Percentiles rank a stretch among this genome's conserved stretches.
Evolutionary conservation across 306 rosid genomes (phyloP).

Genomic region (Adenanthera pavonina): DNA sequence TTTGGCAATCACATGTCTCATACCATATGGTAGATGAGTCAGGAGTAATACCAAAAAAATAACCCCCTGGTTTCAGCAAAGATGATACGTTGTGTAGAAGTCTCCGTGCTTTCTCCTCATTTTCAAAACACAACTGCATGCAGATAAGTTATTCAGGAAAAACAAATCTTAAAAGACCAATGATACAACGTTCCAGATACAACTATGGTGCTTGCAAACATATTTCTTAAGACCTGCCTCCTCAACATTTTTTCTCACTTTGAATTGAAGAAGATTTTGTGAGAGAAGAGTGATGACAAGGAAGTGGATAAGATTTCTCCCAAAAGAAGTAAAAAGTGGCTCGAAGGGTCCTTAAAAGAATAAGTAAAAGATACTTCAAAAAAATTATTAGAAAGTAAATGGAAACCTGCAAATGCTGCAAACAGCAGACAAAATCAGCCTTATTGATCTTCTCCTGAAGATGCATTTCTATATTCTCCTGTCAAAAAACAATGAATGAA

Average conservation of each 20-base stretch:
- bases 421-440: constrained; percentile 90
- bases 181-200: not conserved
- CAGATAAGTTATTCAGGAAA: constrained; percentile 36
- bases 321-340: not conserved
- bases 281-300: not conserved
- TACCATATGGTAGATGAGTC: constrained; percentile 99
- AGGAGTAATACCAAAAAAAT: constrained; percentile 96
- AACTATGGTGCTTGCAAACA: not conserved
- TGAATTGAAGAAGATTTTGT: not conserved
- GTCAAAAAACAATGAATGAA: constrained; percentile 25
- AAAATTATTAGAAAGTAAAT: constrained; percentile 1
- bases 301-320: not conserved
- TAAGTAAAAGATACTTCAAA: not conserved
- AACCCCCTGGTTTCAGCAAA: constrained; percentile 95
- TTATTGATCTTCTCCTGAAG: constrained; percentile 66
- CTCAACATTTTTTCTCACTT: not conserved
- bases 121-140: constrained; percentile 88
- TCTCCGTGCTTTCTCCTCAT: constrained; percentile 85
- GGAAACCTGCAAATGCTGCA: constrained; percentile 93
- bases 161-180: constrained; percentile 13
- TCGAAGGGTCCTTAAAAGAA: not conserved
- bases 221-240: not conserved
- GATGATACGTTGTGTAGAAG: constrained; percentile 84
- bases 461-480: constrained; percentile 68
- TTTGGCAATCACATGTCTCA: constrained; percentile 47